Base-by-base conservation (phyloP, 306 rosid species). In the Abrus precatorius region DNA sequence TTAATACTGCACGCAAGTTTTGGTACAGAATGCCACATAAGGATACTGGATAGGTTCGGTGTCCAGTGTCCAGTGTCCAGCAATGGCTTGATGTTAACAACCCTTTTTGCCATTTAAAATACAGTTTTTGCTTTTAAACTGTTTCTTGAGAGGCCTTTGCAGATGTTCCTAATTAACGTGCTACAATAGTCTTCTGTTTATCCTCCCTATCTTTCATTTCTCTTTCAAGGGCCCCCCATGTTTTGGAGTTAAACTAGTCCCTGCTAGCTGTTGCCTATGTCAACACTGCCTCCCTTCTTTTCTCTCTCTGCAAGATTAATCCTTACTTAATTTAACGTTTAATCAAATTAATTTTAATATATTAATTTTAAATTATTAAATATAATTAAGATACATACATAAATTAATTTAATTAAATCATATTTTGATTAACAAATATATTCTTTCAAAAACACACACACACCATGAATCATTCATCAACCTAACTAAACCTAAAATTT, bases 231-330 rank as follows among this genome's bases (percentile, higher is more conserved):
- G 72, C 0, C 72, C 73, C 36, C 62, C 72, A 44, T 4, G 7
- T 34, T 7, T 74, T 72, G 52, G 27, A 34, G 10, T n/a, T 53
- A 32, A 53, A 68, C 10, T 29, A 5, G 41, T 43, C n/a, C 29
- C 56, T n/a, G 43, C 63, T 72, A 72, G 20, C 76, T 14, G 33
- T 53, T n/a, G 44, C 32, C 44, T 74, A 56, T 40, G 69, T 56
- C 69, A 43, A 41, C 28, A 6, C 69, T 57, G 68, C 69, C 12
- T 9, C 54, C 32, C 70, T 4, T 75, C 69, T 13, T 45, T 20
- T 32, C 48, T n/a, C n/a, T n/a, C n/a, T n/a, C n/a, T n/a, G n/a
- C n/a, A n/a, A n/a, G n/a, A n/a, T n/a, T n/a, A n/a, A n/a, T n/a
- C n/a, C n/a, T n/a, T n/a, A n/a, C n/a, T n/a, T 20, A 20, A 20